Base-by-base conservation (phyloP, 257 asterid genomes). In the Solanum tacnaense region DNA sequence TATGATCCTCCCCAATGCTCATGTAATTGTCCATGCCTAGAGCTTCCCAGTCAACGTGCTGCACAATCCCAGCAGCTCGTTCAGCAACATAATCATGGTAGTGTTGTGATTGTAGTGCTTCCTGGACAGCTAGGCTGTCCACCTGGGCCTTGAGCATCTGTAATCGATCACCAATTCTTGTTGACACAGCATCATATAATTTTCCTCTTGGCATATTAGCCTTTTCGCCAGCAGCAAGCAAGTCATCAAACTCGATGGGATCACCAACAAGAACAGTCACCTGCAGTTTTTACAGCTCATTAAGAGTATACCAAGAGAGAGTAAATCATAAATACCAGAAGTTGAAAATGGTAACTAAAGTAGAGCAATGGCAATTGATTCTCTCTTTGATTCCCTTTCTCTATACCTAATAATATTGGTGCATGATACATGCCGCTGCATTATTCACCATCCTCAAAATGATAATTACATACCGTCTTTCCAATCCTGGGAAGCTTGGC, bases 251-350 rank as follows among this genome's bases (percentile, higher is more conserved):
- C 75, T 85, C 78, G 72, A 96, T 95, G 86, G 99, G 99, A 85
- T 96, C 99, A 4, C 99, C 99, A 6, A 96, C 91, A 20, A 96
- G 96, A 68, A 96, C 93, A n/a, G 98, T 94, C 91, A 96, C 98
- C 99, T 96, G 92, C 75, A 71, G 31, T 44, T 88, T 88, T 70
- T 72, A 44, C 91, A 88, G 44, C 84, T 81, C 49, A 88, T 36
- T 34, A 52, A 25, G 60, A 36, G 39, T 70, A 73, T 44, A 58
- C 36, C 56, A 41, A 58, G 85, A 52, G 27, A 86, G 3, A 9
- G 25, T 46, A 46, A 81, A 58, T 1, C 78, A 84, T 44, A 52
- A 68, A 16, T 74, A 74, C 78, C 18, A 68, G 9, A 21, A 58
- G 85, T n/a, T 74, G 25, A 41, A 84, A 49, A 78, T 32, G 18